These are phyloP conservation scores for Synchytrium microbalum DNA, from an alignment of 371 early-diverging fungal species.

Conservation along the genomic window DNA sequence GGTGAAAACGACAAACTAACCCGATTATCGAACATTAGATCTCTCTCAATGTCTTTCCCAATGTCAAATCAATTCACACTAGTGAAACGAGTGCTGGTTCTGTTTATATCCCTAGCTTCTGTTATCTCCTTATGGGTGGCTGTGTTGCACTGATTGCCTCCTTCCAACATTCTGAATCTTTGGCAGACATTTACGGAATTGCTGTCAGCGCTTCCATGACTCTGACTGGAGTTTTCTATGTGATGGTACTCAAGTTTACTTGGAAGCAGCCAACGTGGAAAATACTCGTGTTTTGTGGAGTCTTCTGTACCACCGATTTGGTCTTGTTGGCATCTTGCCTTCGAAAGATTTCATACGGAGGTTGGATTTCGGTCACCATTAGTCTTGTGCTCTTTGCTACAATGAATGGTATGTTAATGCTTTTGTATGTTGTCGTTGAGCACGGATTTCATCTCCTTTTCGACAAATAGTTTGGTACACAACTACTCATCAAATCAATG, in stretches of 20 bases:
- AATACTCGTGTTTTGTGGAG: conserved; percentile 14
- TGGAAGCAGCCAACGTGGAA: conserved; percentile 25
- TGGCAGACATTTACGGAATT: conserved; percentile 30
- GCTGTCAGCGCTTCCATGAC: conserved; percentile 26
- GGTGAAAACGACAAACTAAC: neutral
- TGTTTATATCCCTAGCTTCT: conserved; percentile 47
- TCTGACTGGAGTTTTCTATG: conserved; percentile 24
- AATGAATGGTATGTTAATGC: conserved; percentile 19
- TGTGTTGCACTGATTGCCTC: conserved; percentile 33
- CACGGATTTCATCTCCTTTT: neutral
- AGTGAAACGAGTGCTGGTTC: conserved; percentile 32
- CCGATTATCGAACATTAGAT: conserved; percentile 22
- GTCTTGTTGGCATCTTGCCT: conserved; percentile 18
- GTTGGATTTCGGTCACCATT: conserved; percentile 25
- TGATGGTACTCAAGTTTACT: conserved; percentile 23
- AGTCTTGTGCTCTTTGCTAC: conserved; percentile 20
- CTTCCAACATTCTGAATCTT: conserved; percentile 27
- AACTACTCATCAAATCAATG: conserved; percentile 24
- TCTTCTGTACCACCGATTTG: conserved; percentile 21
- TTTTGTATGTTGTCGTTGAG: neutral
- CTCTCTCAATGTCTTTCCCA: conserved; percentile 44
- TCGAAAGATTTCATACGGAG: conserved; percentile 20
- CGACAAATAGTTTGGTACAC: conserved; percentile 15
- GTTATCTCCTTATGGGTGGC: conserved; percentile 37
- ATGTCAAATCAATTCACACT: conserved; percentile 40